A percentile compares a stretch with the other conserved stretches of the same genome.
phyloP scores from a whole-genome alignment of 768 basidiomycete genomes.

The Russula virescens region DNA sequence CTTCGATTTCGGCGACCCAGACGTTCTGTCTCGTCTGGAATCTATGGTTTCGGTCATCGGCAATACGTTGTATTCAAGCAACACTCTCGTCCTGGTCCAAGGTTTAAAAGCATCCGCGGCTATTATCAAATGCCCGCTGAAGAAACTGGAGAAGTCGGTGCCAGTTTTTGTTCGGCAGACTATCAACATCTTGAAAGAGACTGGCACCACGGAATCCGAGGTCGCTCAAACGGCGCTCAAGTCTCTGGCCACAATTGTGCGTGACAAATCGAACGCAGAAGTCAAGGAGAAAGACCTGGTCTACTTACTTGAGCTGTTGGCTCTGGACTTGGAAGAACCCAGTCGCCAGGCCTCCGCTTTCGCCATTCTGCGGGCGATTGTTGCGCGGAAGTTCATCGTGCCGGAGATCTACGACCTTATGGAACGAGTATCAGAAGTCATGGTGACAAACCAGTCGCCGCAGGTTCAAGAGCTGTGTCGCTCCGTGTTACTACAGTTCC shows the following conservation, averaged over 20 bases:
- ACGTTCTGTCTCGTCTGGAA: constrained; percentile 77
- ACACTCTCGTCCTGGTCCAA: constrained; percentile 63
- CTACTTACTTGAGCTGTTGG: constrained; percentile 77
- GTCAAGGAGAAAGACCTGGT: constrained; percentile 87
- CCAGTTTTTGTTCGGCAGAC: constrained; percentile 82
- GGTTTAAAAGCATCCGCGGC: constrained; percentile 76
- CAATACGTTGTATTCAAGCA: constrained; percentile 84
- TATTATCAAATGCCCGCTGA: constrained; percentile 79
- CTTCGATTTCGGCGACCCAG: constrained; percentile 74
- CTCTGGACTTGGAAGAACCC: constrained; percentile 88
- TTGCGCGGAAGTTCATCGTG: constrained; percentile 86
- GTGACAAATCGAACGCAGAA: constrained; percentile 76
- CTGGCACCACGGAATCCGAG: constrained; percentile 86
- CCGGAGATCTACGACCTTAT: constrained; percentile 97
- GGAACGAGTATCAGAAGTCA: constrained; percentile 85
- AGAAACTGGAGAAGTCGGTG: constrained; percentile 64
- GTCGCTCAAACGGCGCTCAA: constrained; percentile 84
- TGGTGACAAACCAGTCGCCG: constrained; percentile 89
- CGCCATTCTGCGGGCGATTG: constrained; percentile 82
- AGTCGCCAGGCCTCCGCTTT: constrained; percentile 82
- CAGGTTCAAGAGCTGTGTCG: constrained; percentile 91
- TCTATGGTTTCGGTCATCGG: constrained; percentile 84
- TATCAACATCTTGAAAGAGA: constrained; percentile 72
- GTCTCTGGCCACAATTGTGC: constrained; percentile 79
- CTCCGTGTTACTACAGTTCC: constrained; percentile 83